phyloP scores from a whole-genome alignment of 257 asterid genomes.

The Jacaranda copaia region DNA sequence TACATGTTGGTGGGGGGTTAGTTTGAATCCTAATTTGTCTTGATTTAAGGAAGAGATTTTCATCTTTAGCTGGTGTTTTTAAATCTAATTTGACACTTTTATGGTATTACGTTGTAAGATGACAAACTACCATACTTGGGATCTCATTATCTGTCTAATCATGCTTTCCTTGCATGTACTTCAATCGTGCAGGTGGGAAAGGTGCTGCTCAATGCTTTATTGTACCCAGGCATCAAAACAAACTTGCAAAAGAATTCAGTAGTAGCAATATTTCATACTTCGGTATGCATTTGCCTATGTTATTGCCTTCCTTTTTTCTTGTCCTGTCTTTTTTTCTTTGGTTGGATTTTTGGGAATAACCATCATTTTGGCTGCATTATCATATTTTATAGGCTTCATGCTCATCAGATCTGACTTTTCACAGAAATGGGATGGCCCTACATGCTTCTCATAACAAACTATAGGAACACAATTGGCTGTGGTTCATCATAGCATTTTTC shows the following conservation, averaged over 20 bases:
- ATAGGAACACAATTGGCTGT: background rate
- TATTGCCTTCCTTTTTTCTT: slow-evolving; percentile 4
- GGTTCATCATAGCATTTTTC: background rate
- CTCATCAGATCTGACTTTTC: background rate
- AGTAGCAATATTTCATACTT: slow-evolving; percentile 81
- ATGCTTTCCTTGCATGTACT: slow-evolving; percentile 21
- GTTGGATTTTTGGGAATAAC: background rate
- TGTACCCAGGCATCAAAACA: slow-evolving; percentile 91
- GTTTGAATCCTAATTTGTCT: slow-evolving; percentile 40
- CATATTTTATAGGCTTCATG: background rate
- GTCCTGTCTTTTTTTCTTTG: slow-evolving; percentile 16
- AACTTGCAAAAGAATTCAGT: slow-evolving; percentile 76
- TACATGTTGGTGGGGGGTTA: slow-evolving; percentile 26
- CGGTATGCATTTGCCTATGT: slow-evolving; percentile 42
- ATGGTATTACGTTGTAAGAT: background rate
- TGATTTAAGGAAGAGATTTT: slow-evolving; percentile 7
- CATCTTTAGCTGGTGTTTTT: background rate
- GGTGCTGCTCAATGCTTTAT: slow-evolving; percentile 77
- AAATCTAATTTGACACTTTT: no score
- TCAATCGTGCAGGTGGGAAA: slow-evolving; percentile 76
- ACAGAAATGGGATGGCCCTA: background rate
- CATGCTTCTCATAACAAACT: slow-evolving; percentile 17
- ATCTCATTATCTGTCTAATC: slow-evolving; percentile 27
- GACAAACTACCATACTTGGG: slow-evolving; percentile 16
- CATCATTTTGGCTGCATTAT: slow-evolving; percentile 16